Percentiles rank a stretch among this genome's conserved stretches.
These are phyloP conservation scores for Malus hybrid DNA, from an alignment of 331 rosid genomes.

Conservation along the genomic window DNA sequence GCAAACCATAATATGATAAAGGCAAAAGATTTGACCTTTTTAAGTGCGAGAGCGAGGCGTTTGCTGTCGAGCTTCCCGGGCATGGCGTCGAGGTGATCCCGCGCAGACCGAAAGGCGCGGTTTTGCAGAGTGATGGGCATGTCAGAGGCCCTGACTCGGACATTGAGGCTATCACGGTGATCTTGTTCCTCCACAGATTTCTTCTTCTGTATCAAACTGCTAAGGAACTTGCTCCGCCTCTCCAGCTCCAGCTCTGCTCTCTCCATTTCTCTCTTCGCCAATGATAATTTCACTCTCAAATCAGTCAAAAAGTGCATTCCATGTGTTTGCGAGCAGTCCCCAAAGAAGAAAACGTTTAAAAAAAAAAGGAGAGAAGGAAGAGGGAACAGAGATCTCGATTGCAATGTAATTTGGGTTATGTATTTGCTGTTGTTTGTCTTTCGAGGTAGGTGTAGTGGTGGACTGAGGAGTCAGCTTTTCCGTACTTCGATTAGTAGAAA, in stretches of 20 bases:
- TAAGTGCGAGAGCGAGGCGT: slow-evolving; percentile 72
- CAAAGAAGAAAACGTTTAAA: not conserved
- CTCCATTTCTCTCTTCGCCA: slow-evolving; percentile 32
- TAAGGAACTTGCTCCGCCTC: slow-evolving; percentile 74
- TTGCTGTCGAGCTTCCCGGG: slow-evolving; percentile 78
- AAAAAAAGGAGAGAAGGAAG: not conserved
- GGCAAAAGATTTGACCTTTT: slow-evolving; percentile 46
- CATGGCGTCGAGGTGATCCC: slow-evolving; percentile 68
- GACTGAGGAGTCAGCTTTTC: slow-evolving; percentile 2
- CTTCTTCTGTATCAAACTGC: slow-evolving; percentile 73
- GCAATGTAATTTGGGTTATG: slow-evolving; percentile 7
- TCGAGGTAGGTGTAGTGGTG: not conserved
- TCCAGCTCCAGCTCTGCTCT: slow-evolving; percentile 85
- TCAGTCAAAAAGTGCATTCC: slow-evolving; percentile 19
- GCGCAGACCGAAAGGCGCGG: slow-evolving; percentile 69
- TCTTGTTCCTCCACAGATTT: slow-evolving; percentile 60
- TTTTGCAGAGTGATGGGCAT: slow-evolving; percentile 69
- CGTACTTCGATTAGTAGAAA: slow-evolving; percentile 6
- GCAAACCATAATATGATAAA: not conserved
- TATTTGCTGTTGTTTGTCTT: slow-evolving; percentile 10
- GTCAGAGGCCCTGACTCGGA: slow-evolving; percentile 66
- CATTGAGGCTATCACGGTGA: slow-evolving; percentile 36
- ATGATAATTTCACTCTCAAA: slow-evolving; percentile 10
- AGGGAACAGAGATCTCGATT: slow-evolving; percentile 26
- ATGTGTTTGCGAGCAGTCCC: slow-evolving; percentile 23